Evolutionary conservation across 768 basidiomycete genomes (phyloP), one percentile per base, ranked within the genome.

Genomic region (Epithele typhae): DNA sequence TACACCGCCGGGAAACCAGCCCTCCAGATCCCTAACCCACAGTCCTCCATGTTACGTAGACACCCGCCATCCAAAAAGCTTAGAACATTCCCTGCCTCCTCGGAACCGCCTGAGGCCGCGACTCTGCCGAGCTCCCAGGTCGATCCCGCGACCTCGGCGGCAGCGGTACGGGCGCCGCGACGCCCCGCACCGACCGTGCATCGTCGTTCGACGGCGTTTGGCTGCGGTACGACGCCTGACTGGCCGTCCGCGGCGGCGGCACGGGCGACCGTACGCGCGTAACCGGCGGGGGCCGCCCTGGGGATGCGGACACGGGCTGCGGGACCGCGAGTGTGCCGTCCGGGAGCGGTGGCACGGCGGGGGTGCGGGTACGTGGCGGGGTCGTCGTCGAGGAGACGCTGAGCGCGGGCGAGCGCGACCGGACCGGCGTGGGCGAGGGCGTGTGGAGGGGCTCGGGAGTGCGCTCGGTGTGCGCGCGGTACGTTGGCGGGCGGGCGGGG

Each of bases 31-130:
- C n/a, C n/a, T n/a, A n/a, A n/a, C n/a, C n/a, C n/a, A n/a, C n/a
- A n/a, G n/a, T n/a, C n/a, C n/a, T n/a, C n/a, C n/a, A n/a, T n/a
- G n/a, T n/a, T n/a, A n/a, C n/a, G n/a, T n/a, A n/a, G n/a, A n/a
- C n/a, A n/a, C n/a, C n/a, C n/a, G n/a, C n/a, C n/a, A n/a, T n/a
- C n/a, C n/a, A n/a, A n/a, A n/a, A n/a, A n/a, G n/a, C n/a, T 74
- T 63, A 83, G 59, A 84, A 75, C 80, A 84, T 79, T 5, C 81
- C 80, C 36, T 82, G 80, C 37, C 77, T 69, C 54, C 70, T 75
- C 19, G 79, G 77, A 37, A 77, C 68, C 3, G 73, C 77, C 4
- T 77, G 73, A 17, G 76, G 70, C 18, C 76, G 72, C 51, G 68
- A 70, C 12, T 68, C 71, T 17, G 70, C 54, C 23, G 69, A 59